Evolutionary conservation across 192 early-diverging fungal genomes (phyloP).

Genomic region (Coemansia sp.): DNA sequence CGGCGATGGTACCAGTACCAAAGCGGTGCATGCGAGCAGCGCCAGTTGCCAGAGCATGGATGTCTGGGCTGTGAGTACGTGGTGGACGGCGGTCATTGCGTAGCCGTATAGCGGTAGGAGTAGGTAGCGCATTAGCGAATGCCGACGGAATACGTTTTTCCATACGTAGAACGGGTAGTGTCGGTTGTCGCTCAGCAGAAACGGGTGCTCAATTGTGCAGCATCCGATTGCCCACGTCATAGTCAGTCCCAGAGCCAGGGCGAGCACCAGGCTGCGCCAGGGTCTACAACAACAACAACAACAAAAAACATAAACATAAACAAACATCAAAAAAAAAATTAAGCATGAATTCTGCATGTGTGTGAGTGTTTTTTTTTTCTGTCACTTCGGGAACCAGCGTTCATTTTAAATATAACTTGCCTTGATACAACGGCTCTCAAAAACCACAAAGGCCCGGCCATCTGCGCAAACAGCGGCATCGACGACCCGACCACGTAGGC

Average conservation of each 20-base stretch:
- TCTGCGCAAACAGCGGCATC: constrained; percentile 49
- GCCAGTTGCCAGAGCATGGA: constrained; percentile 60
- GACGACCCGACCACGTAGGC: constrained; percentile 60
- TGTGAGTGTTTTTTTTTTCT: too few relatives aligned
- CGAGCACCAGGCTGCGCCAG: constrained; percentile 2
- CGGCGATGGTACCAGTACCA: constrained; percentile 86
- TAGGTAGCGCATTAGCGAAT: constrained; percentile 59
- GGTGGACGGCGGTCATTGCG: constrained; percentile 40
- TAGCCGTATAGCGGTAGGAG: constrained; percentile 69
- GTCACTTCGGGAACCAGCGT: background rate
- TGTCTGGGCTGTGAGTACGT: constrained; percentile 34
- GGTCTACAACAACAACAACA: constrained; percentile 14
- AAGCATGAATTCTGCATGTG: too few relatives aligned
- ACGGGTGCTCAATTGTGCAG: constrained; percentile 86
- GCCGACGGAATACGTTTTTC: constrained; percentile 72
- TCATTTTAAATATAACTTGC: background rate
- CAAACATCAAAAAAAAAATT: too few relatives aligned
- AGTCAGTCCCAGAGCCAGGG: background rate
- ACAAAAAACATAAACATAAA: constrained; percentile 3
- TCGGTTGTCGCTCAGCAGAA: constrained; percentile 91
- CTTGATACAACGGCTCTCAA: constrained; percentile 2
- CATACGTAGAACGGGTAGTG: constrained; percentile 97
- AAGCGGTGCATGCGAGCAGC: constrained; percentile 55
- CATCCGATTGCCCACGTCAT: constrained; percentile 53
- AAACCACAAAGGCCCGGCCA: constrained; percentile 35